Evolutionary conservation across 2,329 filamentous ascomycete species (phyloP).

Genomic region (Neofusicoccum kwambonambiense): DNA sequence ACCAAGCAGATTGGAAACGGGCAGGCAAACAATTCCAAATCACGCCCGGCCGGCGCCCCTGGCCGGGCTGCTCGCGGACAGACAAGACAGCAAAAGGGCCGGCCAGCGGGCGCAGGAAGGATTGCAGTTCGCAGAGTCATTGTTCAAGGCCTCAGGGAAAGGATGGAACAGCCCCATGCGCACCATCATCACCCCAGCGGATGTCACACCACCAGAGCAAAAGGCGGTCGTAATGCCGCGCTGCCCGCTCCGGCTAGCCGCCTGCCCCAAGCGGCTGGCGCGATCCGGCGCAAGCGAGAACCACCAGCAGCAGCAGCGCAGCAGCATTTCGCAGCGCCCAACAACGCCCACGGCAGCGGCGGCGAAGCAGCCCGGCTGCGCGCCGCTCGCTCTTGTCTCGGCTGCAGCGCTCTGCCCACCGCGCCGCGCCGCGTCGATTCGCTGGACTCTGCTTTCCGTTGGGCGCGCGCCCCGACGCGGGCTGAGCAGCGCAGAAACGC

Average conservation of each 20-base stretch:
- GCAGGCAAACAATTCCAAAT: conserved; percentile 2
- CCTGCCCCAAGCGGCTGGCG: neutral
- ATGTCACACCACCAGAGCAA: conserved; percentile 9
- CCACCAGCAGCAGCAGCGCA: no score
- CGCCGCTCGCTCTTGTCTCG: no score
- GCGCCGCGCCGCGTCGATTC: no score
- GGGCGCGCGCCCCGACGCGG: no score
- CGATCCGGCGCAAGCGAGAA: neutral
- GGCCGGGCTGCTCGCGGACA: neutral
- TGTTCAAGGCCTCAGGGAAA: neutral
- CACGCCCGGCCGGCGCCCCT: neutral
- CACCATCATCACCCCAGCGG: conserved; percentile 14
- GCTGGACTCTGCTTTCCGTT: no score
- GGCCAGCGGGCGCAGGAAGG: neutral
- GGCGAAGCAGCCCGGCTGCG: no score
- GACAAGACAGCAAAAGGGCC: neutral
- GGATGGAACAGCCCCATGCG: neutral
- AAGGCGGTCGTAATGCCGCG: neutral
- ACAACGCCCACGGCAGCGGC: no score
- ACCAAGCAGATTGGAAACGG: neutral
- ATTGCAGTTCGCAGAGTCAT: neutral
- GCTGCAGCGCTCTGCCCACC: no score
- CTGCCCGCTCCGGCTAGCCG: conserved; percentile 2
- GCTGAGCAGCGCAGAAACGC: no score
- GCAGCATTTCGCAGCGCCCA: no score